Base-by-base conservation (phyloP, 495 filamentous ascomycete species). In the Pseudomonodictys pantanalensis region DNA sequence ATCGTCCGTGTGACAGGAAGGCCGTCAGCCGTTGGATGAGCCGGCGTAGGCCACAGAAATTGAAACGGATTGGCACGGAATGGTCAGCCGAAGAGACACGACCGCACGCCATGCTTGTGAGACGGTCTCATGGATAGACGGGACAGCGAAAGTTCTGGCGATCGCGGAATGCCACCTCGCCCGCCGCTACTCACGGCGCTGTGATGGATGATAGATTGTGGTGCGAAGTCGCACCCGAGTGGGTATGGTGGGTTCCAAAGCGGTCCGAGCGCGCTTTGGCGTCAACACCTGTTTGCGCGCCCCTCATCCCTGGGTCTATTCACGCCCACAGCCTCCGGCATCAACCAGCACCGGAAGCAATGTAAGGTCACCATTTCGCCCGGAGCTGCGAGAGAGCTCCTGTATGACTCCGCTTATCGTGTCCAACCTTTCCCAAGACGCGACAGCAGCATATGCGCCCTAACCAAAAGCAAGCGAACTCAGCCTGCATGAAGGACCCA, bases 361-460 rank as follows among this genome's bases (percentile, higher is more conserved):
- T 41, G 8, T 8, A 35, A 35, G 8, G 32, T 35, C 33, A 41
- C 22, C 33, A 6, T 24, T 6, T 33, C 51, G 18, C 23, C 33
- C 51, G n/a, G 23, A 25, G 38, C 38, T 22, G 18, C 51, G n/a
- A 3, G n/a, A 24, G n/a, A 52, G 49, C 17, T 41, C 29, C 28
- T 25, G 22, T 3, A 45, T 2, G 54, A 9, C 20, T 29, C 43
- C 43, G 54, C 54, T 46, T 48, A 57, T 57, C 54, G 4, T 35
- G 11, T 3, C 41, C 35, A 10, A 38, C 25, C 39, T 25, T 32
- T 39, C 28, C 38, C 35, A 18, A 26, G 52, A 45, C 11, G 30
- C 17, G 28, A 3, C 4, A 38, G 10, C 25, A 12, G 26, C 42
- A 25, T 56, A 30, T n/a, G 12, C 39, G 54, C 54, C 42, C 26